Base-by-base conservation (phyloP, 176 grass and related monocot genomes). In the Oryza australiensis region DNA sequence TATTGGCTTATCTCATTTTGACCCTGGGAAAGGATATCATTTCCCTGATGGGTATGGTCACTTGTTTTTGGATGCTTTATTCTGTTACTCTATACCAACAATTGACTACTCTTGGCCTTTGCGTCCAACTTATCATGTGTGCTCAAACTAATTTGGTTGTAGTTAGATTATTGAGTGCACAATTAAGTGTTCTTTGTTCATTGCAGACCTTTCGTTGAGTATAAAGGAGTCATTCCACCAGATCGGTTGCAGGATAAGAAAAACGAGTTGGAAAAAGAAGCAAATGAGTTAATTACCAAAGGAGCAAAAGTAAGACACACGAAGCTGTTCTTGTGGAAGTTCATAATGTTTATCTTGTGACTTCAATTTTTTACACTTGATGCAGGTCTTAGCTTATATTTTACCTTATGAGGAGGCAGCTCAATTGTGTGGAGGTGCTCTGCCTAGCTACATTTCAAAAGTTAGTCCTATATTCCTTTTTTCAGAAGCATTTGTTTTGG, bases 401-500 rank as follows among this genome's bases (percentile, higher is more conserved):
- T 89, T 94, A 79, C 75, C 90, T 53, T 98, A 94, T 9, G 90
- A 98, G 7, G 90, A 91, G 64, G 92, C 90, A 70, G 83, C 84
- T 65, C 63, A 90, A 67, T 86, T 86, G 75, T 98, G 95, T 70
- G 95, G 92, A 57, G 90, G 90, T 45, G 59, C 66, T 89, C 82
- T 98, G 69, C 95, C 95, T 80, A 91, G 40, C 84, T 98, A 98
- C 64, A 98, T 98, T 80, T 76, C 88, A 24, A 66, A 87, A 89
- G 95, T 95, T 86, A 75, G 70, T 79, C 64, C 27, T 48, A 13
- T n/a, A 74, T 15, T 57, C 57, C 16, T 59, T 33, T 59, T 33
- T 23, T 48, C 55, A 29, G 11, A 51, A 2, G 3, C 20, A 64
- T 75, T 82, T 13, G 15, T 48, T 24, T 75, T 45, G 8, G 12